phyloP scores from a whole-genome alignment of 1,284 basidiomycete genomes.

The Trichosporon sp. region DNA sequence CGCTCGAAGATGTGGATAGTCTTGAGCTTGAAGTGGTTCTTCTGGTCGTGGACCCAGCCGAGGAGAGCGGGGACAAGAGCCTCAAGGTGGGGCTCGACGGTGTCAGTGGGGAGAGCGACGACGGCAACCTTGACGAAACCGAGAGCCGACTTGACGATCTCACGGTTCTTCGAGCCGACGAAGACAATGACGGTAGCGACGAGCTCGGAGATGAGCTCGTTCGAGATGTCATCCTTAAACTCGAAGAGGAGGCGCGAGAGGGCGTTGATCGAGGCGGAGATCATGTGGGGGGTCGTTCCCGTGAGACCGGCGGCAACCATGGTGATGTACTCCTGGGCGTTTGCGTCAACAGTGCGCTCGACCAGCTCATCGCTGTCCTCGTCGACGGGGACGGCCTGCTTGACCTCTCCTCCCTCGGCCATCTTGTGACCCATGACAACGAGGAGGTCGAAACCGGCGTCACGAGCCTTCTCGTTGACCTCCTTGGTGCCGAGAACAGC shows the following conservation, averaged over 20 bases:
- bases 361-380: slow-evolving; percentile 68
- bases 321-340: slow-evolving; percentile 88
- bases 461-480: slow-evolving; percentile 88
- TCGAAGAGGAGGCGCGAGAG: slow-evolving; percentile 93
- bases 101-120: slow-evolving; percentile 73
- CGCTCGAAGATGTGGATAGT: slow-evolving; percentile 96
- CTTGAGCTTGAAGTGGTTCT: slow-evolving; percentile 98
- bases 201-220: slow-evolving; percentile 80
- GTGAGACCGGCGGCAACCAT: slow-evolving; percentile 97
- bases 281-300: slow-evolving; percentile 94
- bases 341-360: slow-evolving; percentile 70
- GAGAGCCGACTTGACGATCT: slow-evolving; percentile 94
- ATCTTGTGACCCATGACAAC: slow-evolving; percentile 93
- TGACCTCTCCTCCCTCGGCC: slow-evolving; percentile 80
- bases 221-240: slow-evolving; percentile 80
- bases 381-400: slow-evolving; percentile 69
- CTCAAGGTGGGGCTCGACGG: slow-evolving; percentile 74
- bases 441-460: slow-evolving; percentile 86
- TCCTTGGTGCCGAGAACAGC: slow-evolving; percentile 98
- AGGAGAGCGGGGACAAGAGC: slow-evolving; percentile 82
- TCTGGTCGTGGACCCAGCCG: slow-evolving; percentile 93
- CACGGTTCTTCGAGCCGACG: slow-evolving; percentile 87
- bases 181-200: slow-evolving; percentile 87
- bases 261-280: slow-evolving; percentile 93
- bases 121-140: slow-evolving; percentile 94